A percentile compares a stretch with the other conserved stretches of the same genome.
Conservation (phyloP, 179 eudicot species). For the Silene noctiflora region DNA sequence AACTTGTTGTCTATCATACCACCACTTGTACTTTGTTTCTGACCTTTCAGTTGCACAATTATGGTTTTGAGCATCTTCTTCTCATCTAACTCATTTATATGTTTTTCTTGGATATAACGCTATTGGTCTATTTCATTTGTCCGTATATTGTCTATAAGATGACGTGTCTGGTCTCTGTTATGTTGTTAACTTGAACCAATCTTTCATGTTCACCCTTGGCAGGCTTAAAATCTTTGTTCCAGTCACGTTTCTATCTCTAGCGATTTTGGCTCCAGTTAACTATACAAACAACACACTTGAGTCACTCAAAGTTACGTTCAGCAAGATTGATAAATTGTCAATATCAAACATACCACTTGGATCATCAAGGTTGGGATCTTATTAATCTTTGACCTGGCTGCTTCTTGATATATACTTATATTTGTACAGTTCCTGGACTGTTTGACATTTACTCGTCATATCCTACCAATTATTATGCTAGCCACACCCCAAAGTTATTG, state of each 20-base stretch:
- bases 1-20: background rate
- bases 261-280: constrained; percentile 73
- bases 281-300: constrained; percentile 59
- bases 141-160: background rate
- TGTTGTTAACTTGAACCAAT: constrained; percentile 13
- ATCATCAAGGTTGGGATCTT: constrained; percentile 56
- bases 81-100: background rate
- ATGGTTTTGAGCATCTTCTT: constrained; percentile 1
- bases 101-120: background rate
- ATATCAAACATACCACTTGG: constrained; percentile 66
- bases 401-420: constrained; percentile 8
- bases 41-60: background rate
- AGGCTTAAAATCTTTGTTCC: constrained; percentile 93
- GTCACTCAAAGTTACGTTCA: constrained; percentile 37
- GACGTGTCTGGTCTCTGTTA: background rate
- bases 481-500: background rate
- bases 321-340: constrained; percentile 73
- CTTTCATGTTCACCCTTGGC: constrained; percentile 27
- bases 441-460: background rate
- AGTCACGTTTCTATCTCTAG: constrained; percentile 53
- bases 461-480: background rate
- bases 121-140: background rate
- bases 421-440: background rate
- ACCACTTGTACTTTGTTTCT: background rate
- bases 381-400: background rate